phyloP scores from a whole-genome alignment of 345 rosid genomes.

The Gossypium anomalum region DNA sequence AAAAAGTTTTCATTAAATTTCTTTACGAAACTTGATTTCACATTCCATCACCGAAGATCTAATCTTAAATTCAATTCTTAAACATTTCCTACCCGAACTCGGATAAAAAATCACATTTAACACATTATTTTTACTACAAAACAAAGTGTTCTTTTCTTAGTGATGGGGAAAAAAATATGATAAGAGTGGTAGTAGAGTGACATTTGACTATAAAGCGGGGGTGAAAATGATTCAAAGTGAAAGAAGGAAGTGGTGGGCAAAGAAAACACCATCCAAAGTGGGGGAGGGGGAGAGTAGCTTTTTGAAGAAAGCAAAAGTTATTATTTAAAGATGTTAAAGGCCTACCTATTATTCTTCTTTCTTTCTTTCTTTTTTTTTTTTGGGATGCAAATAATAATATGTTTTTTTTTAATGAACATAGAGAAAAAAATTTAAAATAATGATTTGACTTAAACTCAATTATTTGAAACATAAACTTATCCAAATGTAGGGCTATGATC shows the following conservation, averaged over 20 bases:
- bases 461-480: neutral
- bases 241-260: neutral
- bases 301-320: conserved; percentile 20
- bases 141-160: no score
- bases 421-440: neutral
- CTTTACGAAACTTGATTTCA: no score
- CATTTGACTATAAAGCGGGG: neutral
- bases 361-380: neutral
- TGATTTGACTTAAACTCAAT: neutral
- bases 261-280: conserved; percentile 30
- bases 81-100: no score
- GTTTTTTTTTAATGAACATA: neutral
- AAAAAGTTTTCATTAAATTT: no score
- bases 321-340: conserved; percentile 3
- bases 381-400: no score
- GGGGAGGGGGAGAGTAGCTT: conserved; percentile 16
- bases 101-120: no score
- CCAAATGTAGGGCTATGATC: neutral
- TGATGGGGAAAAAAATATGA: no score
- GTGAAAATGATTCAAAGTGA: neutral
- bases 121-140: no score
- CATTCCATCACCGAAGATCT: no score
- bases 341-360: neutral
- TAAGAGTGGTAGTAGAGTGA: no score
- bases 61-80: no score